Base-by-base conservation (phyloP, 805 yeast genomes). In the Pichia nanzhaoensis region DNA sequence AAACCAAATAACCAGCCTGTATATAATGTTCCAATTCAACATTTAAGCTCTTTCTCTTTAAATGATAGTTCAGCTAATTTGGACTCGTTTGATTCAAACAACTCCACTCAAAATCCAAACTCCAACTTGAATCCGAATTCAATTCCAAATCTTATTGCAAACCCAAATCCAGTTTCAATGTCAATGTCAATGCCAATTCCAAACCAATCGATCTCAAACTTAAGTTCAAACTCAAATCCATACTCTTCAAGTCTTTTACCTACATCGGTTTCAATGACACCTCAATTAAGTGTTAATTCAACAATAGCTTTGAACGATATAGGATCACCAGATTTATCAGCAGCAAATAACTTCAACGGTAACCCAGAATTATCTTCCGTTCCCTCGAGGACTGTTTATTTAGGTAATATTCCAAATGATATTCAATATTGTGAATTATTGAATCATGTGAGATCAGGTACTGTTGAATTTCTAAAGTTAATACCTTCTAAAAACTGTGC, bases 381-480 rank as follows among this genome's bases (percentile, higher is more conserved):
- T 3, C 63, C 68, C 33, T 82, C 89, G 18, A 78, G 97, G 61
- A 88, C 97, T 0, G 95, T 91, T 9, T 87, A 88, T 59, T 69
- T 91, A 56, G 96, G 96, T 14, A 88, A 87, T 59, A 75, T 91
- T 33, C 96, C 98, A 1, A 65, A 74, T n/a, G 84, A 82, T 49
- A 73, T 89, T 47, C 78, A 89, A 17, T 79, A 91, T 5, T 80
- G 84, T 55, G 95, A 87, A 57, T 66, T 93, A 41, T 72, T 91
- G 57, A 90, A 90, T 60, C 95, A 88, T 63, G 96, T 90, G 27
- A 78, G 95, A 55, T 82, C 95, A 28, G 98, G 97, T 28, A 80
- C 87, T 22, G 78, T 90, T 45, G 97, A 90, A 67, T 79, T 77
- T 44, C 79, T 87, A 43, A 75, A 78, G 57, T 74, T 90, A 46